phyloP scores from a whole-genome alignment of 2,329 filamentous ascomycete genomes.

The Alternaria ventricosa region DNA sequence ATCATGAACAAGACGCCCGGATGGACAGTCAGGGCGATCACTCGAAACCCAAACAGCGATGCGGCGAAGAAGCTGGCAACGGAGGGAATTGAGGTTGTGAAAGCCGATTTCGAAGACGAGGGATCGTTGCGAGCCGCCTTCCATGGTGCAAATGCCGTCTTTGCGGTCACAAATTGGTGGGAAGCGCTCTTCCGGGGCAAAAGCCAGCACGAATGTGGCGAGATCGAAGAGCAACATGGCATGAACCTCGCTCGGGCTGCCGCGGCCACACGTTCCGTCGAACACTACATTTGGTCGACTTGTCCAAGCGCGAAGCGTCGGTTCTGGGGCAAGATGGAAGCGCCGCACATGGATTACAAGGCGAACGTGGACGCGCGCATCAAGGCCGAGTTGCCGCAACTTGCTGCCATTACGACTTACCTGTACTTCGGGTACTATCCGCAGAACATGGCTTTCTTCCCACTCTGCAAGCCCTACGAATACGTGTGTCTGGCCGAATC shows the following conservation, averaged over 20 bases:
- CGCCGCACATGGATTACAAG: conserved; percentile 56
- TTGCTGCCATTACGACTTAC: conserved; percentile 38
- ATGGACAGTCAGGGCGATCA: conserved; percentile 34
- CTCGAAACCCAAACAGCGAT: conserved; percentile 25
- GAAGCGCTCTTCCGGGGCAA: conserved; percentile 41
- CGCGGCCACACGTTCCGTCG: conserved; percentile 43
- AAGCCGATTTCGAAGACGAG: conserved; percentile 29
- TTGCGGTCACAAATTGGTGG: conserved; percentile 54
- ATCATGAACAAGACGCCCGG: conserved; percentile 30
- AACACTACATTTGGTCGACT: conserved; percentile 58
- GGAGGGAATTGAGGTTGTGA: conserved; percentile 29
- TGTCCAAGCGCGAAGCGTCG: conserved; percentile 47
- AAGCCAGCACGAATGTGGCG: conserved; percentile 40
- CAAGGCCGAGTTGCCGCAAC: conserved; percentile 37
- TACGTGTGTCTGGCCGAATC: conserved; percentile 17
- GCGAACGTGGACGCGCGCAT: conserved; percentile 52
- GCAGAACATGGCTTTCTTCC: conserved; percentile 39
- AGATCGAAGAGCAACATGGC: conserved; percentile 50
- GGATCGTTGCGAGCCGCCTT: conserved; percentile 26
- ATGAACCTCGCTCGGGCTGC: conserved; percentile 55
- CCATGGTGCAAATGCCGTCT: conserved; percentile 39
- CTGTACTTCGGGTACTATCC: conserved; percentile 41
- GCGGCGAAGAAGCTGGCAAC: conserved; percentile 28
- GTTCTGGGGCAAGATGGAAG: conserved; percentile 40
- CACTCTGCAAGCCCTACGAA: conserved; percentile 31